Evolutionary conservation across 139 green algal species (phyloP), one percentile per base, ranked within the genome.

Genomic region (Chlorella vulgaris): DNA sequence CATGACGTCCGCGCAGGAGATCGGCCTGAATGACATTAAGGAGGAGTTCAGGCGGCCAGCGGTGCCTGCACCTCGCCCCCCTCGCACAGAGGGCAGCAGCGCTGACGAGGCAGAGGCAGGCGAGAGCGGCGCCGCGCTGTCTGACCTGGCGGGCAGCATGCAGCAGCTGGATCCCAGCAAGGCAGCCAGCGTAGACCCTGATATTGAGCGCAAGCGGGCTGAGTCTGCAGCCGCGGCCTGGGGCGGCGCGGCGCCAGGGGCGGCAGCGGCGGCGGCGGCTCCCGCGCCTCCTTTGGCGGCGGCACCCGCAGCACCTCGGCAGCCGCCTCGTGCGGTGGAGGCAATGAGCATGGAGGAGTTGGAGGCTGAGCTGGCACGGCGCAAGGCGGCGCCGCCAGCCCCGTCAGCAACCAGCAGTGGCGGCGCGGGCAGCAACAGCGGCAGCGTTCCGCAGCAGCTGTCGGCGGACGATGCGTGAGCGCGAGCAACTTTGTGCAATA

Each of bases 21-120:
- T 99, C 69, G 96, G 96, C 0, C 80, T 99, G 19, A 93, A 99
- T 60, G 96, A 99, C 62, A 90, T 98, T 65, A 84, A 89, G 47
- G 67, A 93, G 1, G 93, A 93, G 55, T 76, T 93, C 42, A 53
- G 62, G 8, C 87, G 58, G 78, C 88, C 15, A 39, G 78, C 28
- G 80, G 67, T 65, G 67, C 66, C 84, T 65, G 40, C 61, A 8
- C 26, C 60, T 19, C 65, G 38, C 35, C 47, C 40, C 38, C 29
- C 42, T 8, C 33, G 21, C 15, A 53, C 33, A 19, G 39, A n/a
- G 29, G 29, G 10, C n/a, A 35, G 24, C n/a, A 35, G 31, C 29
- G 58, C 4, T 28, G 36, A 18, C 15, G 42, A 28, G 28, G 24
- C 47, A 50, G 40, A 39, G 61, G 53, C 53, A 80, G 53, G 33